A percentile compares a stretch with the other conserved stretches of the same genome.
These are phyloP conservation scores for Agaricus bisporus DNA, from an alignment of 768 basidiomycete genomes.

Conservation along the genomic window DNA sequence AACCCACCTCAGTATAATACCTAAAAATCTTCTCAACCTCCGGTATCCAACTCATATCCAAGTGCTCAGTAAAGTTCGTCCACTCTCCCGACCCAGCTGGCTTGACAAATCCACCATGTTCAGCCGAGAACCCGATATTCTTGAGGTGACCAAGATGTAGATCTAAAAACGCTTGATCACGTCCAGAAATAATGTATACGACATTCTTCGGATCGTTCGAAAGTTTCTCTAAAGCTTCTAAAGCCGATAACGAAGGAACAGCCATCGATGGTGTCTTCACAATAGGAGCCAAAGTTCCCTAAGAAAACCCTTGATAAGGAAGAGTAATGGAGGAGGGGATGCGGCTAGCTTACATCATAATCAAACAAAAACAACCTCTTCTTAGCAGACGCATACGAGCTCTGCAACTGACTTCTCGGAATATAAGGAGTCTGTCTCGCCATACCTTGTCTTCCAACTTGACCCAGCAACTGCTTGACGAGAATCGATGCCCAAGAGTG, in stretches of 20 bases:
- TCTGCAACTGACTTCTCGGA: slow-evolving; percentile 51
- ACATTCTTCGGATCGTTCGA: slow-evolving; percentile 80
- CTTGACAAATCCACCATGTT: slow-evolving; percentile 91
- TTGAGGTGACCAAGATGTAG: slow-evolving; percentile 83
- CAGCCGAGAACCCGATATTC: slow-evolving; percentile 86
- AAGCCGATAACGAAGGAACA: slow-evolving; percentile 66
- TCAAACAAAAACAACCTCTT: slow-evolving; percentile 93
- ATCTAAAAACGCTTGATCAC: slow-evolving; percentile 89
- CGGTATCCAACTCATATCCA: slow-evolving; percentile 98
- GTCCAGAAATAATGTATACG: slow-evolving; percentile 96
- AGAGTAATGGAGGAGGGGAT: slow-evolving; percentile 13
- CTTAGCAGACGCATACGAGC: slow-evolving; percentile 58
- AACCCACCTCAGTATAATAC: slow-evolving; percentile 86
- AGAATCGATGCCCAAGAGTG: slow-evolving; percentile 92
- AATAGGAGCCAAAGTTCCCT: slow-evolving; percentile 96
- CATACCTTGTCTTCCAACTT: slow-evolving; percentile 71
- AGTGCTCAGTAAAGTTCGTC: slow-evolving; percentile 81
- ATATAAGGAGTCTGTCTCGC: slow-evolving; percentile 84
- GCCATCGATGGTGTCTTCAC: slow-evolving; percentile 92
- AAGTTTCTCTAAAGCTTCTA: slow-evolving; percentile 68
- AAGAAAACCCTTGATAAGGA: not conserved
- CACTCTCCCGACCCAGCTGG: slow-evolving; percentile 63
- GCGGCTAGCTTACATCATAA: slow-evolving; percentile 71
- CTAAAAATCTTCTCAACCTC: slow-evolving; percentile 95
- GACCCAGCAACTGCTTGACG: slow-evolving; percentile 80